A percentile compares a stretch with the other conserved stretches of the same genome.
Conservation (phyloP, 2,329 filamentous ascomycete genomes). For the Coleophoma crateriformis region DNA sequence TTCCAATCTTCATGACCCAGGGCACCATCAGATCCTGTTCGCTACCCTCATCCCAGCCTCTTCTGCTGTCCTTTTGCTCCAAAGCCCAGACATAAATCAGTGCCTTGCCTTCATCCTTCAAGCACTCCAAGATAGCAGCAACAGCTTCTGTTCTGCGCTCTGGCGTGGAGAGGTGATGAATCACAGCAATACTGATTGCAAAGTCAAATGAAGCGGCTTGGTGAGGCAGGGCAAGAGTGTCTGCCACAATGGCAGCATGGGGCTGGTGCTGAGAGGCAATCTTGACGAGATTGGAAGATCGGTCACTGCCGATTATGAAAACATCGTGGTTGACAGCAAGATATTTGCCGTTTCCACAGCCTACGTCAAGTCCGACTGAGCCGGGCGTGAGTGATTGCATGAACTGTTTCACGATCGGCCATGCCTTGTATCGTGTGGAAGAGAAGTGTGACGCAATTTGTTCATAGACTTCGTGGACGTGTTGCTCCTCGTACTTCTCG, state of each 20-base stretch:
- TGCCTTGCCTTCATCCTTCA: constrained; percentile 57
- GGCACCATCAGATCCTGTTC: constrained; percentile 93
- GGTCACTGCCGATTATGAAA: constrained; percentile 80
- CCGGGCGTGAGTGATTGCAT: constrained; percentile 61
- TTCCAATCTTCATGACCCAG: constrained; percentile 64
- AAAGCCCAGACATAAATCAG: constrained; percentile 94
- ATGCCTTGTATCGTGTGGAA: constrained; percentile 74
- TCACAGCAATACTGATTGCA: constrained; percentile 86
- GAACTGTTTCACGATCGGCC: constrained; percentile 85
- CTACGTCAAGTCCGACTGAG: constrained; percentile 80
- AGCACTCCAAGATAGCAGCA: constrained; percentile 60
- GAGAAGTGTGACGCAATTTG: constrained; percentile 82
- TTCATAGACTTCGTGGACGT: constrained; percentile 91
- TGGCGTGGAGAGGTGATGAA: constrained; percentile 85
- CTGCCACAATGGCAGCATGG: constrained; percentile 71
- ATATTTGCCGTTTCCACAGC: constrained; percentile 97
- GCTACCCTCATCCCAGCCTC: constrained; percentile 81
- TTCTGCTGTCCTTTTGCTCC: constrained; percentile 79
- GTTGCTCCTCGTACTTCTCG: constrained; percentile 69
- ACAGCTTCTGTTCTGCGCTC: constrained; percentile 70
- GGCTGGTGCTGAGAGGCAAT: constrained; percentile 43
- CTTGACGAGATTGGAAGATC: constrained; percentile 54
- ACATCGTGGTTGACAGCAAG: constrained; percentile 70
- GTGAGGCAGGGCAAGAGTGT: constrained; percentile 80
- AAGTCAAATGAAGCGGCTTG: constrained; percentile 68